A percentile compares a stretch with the other conserved stretches of the same genome.
phyloP scores from a whole-genome alignment of 75 land plant genomes.

The Picea sitchensis region DNA sequence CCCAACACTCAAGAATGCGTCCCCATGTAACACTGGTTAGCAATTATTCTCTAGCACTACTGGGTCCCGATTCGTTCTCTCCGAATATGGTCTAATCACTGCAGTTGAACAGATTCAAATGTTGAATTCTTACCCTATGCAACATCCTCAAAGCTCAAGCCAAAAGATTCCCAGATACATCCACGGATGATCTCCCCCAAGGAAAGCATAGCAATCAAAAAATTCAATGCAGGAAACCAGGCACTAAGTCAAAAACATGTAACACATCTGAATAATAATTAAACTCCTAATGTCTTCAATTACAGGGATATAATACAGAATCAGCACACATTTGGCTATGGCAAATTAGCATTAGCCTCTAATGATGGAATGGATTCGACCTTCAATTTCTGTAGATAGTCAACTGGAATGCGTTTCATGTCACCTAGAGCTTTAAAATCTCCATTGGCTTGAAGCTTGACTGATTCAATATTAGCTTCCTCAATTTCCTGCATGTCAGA shows the following conservation, averaged over 20 bases:
- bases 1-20: too few species aligned
- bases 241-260: neutral
- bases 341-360: neutral
- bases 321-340: neutral
- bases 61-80: too few species aligned
- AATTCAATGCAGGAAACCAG: neutral
- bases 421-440: neutral
- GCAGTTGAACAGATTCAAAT: too few species aligned
- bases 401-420: conserved; percentile 3
- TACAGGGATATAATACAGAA: neutral
- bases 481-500: neutral
- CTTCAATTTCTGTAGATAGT: neutral
- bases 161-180: neutral
- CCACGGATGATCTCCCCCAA: neutral
- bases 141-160: neutral
- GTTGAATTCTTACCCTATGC: too few species aligned
- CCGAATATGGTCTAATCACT: too few species aligned
- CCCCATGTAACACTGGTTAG: too few species aligned
- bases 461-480: neutral
- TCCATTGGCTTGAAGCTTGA: neutral
- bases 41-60: too few species aligned
- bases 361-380: neutral
- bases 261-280: neutral
- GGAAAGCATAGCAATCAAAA: neutral
- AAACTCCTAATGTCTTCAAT: neutral